These are phyloP conservation scores for Haematococcus lacustris DNA, from an alignment of 139 green algal species.

Conservation along the genomic window DNA sequence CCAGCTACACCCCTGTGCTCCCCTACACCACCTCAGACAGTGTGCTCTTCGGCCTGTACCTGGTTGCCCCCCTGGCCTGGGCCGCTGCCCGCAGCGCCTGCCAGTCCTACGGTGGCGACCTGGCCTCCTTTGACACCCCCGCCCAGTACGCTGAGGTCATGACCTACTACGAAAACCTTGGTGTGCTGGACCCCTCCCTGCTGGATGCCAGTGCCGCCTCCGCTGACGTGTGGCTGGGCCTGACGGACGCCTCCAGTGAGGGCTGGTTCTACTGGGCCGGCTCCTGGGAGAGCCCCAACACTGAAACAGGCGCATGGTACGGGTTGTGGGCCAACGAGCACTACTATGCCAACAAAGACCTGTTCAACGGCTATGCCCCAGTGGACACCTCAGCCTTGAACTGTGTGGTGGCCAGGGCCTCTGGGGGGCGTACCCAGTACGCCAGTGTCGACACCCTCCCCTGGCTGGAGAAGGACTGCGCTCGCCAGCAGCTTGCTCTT, in stretches of 20 bases:
- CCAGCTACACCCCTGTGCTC: not conserved
- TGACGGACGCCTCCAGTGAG: not conserved
- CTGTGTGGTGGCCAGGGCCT: too few relatives aligned
- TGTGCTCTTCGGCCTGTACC: not conserved
- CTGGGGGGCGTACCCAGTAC: too few relatives aligned
- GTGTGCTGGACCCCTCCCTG: not conserved
- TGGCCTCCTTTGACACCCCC: not conserved
- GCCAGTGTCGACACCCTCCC: too few relatives aligned
- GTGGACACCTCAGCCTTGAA: too few relatives aligned
- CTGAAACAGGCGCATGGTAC: too few relatives aligned
- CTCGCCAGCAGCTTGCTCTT: too few relatives aligned
- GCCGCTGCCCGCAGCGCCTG: not conserved
- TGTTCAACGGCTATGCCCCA: too few relatives aligned
- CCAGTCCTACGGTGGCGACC: slow-evolving; percentile 3
- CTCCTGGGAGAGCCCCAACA: too few relatives aligned
- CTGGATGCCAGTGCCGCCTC: too few relatives aligned
- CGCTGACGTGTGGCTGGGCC: not conserved
- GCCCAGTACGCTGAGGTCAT: not conserved
- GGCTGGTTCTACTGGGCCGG: not conserved
- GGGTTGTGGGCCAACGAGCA: too few relatives aligned
- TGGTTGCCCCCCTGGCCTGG: not conserved
- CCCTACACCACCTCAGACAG: not conserved
- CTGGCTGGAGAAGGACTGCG: too few relatives aligned
- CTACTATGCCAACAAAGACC: too few relatives aligned
- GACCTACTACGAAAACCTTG: not conserved